Base-by-base conservation (phyloP, 2,329 filamentous ascomycete species). In the Aspergillus japonicus region DNA sequence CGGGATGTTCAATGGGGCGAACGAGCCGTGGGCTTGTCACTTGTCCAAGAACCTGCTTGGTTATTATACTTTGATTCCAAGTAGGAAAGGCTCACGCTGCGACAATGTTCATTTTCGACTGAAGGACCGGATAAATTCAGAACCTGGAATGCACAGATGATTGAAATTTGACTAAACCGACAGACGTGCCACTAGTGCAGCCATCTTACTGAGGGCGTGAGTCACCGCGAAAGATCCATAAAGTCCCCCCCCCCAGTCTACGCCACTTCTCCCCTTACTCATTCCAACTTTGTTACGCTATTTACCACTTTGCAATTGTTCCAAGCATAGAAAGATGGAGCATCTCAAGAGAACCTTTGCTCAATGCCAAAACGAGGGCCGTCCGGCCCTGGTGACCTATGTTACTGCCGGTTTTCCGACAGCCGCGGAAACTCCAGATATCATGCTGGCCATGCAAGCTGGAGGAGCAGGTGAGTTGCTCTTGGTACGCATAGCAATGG, bases 351-450 rank as follows among this genome's bases (percentile, higher is more conserved):
- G 75, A 50, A 79, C 79, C 3, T 86, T 86, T 67, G 80, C 78
- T 35, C 74, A 77, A 73, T 83, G 82, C 75, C 82, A 82, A 66
- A 69, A 73, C 56, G 80, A 85, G 64, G 72, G 67, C 63, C 73
- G 93, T 85, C 48, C 90, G 66, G 93, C 94, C 47, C 83, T 98
- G 62, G 90, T 98, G 67, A 92, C 93, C 16, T 98, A 97, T 82
- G 92, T 96, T 73, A 98, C 94, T 26, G 92, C 94, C 60, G 95
- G 94, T 54, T 98, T 87, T 74, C 95, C 95, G 19, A 89, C 85
- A 35, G 82, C 88, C 19, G 83, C 89, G 66, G 87, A 90, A 68
- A 96, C 92, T 2, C 85, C 90, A 44, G 86, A 90, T 71, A 88
- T 97, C 65, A 82, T 98, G 72, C 81, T 98, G 64, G 89, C 85